These are phyloP conservation scores for Candida suzukii DNA, from an alignment of 805 yeast species.

Conservation along the genomic window DNA sequence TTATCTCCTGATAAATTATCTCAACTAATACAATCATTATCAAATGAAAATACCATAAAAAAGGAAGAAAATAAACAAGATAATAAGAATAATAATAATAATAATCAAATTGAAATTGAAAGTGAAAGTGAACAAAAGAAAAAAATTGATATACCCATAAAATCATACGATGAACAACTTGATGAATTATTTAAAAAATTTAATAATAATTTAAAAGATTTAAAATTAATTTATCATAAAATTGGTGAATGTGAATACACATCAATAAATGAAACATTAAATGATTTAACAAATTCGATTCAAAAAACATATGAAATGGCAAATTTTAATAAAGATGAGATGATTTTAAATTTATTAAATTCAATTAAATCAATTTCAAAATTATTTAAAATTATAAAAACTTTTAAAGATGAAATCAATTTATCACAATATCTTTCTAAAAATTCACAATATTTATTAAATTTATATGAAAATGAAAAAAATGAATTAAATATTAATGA, in stretches of 20 bases:
- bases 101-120: background rate
- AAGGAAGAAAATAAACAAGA: background rate
- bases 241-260: background rate
- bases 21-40: background rate
- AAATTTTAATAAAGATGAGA: conserved; percentile 6
- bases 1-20: background rate
- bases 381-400: background rate
- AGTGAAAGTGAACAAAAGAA: background rate
- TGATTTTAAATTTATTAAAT: conserved; percentile 5
- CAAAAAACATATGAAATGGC: background rate
- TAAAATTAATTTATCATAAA: too few species aligned
- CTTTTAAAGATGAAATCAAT: background rate
- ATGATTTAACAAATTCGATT: background rate
- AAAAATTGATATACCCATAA: background rate
- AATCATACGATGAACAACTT: background rate
- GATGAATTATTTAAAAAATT: background rate
- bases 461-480: background rate
- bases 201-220: background rate
- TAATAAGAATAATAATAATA: background rate
- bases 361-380: background rate
- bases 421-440: background rate
- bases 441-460: background rate
- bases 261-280: background rate
- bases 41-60: background rate
- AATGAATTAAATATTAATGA: background rate